Conservation (phyloP, 768 basidiomycete species). For the Albatrellus ellisii region DNA sequence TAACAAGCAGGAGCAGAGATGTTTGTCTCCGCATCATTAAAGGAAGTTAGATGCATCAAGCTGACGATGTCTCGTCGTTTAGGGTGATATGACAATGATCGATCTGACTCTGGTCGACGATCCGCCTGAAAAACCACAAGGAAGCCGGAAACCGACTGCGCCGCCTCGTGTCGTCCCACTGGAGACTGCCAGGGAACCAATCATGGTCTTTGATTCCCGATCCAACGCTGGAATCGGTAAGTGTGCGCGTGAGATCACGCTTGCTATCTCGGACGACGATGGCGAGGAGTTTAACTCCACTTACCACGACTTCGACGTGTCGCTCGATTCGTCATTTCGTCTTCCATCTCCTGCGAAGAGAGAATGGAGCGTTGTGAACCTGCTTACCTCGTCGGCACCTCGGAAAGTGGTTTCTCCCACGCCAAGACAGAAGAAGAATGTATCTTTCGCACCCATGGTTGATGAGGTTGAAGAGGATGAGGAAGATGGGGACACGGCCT, state of each 20-base stretch:
- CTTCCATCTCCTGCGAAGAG: slow-evolving; percentile 1
- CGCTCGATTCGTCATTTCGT: slow-evolving; percentile 8
- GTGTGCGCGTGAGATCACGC: neutral
- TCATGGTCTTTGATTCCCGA: neutral
- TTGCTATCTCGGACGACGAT: neutral
- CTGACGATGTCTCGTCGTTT: too few relatives aligned
- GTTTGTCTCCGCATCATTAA: too few relatives aligned
- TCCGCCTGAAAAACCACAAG: neutral
- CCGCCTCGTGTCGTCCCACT: neutral
- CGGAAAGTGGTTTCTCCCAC: neutral
- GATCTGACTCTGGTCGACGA: neutral
- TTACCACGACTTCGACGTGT: slow-evolving; percentile 9
- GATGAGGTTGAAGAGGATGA: neutral
- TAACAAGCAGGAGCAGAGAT: too few relatives aligned
- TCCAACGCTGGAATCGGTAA: neutral
- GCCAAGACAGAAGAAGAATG: neutral
- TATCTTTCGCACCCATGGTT: neutral
- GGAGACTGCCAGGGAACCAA: neutral
- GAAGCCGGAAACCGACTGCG: neutral
- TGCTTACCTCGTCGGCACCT: neutral
- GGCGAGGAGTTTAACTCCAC: slow-evolving; percentile 1
- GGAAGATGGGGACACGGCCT: too few relatives aligned
- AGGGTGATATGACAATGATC: too few relatives aligned
- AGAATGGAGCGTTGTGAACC: neutral
- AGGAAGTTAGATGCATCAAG: too few relatives aligned